These are phyloP conservation scores for Neolentinus lepideus DNA, from an alignment of 1,284 basidiomycete species.

Conservation along the genomic window DNA sequence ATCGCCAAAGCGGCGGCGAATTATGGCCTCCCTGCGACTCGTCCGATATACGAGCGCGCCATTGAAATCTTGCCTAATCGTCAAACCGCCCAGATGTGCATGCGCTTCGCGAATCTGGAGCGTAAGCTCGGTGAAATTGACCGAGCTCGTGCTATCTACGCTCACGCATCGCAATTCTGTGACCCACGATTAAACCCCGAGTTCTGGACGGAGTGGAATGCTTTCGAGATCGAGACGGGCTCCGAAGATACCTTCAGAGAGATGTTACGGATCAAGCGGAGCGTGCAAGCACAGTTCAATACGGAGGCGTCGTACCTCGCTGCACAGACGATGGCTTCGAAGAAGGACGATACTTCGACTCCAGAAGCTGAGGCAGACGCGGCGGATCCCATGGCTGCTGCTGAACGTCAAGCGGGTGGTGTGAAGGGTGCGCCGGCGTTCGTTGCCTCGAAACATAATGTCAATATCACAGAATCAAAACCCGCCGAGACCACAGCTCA, in stretches of 20 bases:
- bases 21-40: slow-evolving; percentile 93
- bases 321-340: slow-evolving; percentile 74
- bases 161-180: slow-evolving; percentile 97
- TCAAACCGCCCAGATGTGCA: slow-evolving; percentile 96
- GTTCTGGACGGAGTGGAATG: slow-evolving; percentile 97
- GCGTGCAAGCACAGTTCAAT: slow-evolving; percentile 98
- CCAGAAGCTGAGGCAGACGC: slow-evolving; percentile 45
- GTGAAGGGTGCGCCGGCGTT: slow-evolving; percentile 24
- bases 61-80: slow-evolving; percentile 88
- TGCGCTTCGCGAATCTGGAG: slow-evolving; percentile 93
- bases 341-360: slow-evolving; percentile 43
- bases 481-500: slow-evolving; percentile 22
- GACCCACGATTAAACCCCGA: slow-evolving; percentile 86
- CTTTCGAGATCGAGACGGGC: slow-evolving; percentile 95
- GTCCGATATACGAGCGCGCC: slow-evolving; percentile 96
- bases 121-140: slow-evolving; percentile 99
- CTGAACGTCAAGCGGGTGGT: slow-evolving; percentile 34
- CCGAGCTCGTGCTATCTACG: slow-evolving; percentile 92
- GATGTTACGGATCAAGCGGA: slow-evolving; percentile 97
- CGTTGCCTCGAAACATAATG: slow-evolving; percentile 26
- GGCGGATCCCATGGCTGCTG: slow-evolving; percentile 66
- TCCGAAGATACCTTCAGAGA: slow-evolving; percentile 99
- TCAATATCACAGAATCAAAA: slow-evolving; percentile 17
- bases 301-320: slow-evolving; percentile 89
- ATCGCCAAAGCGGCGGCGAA: slow-evolving; percentile 96